These are phyloP conservation scores for Yamadazyma friedrichii DNA, from an alignment of 1,139 yeast species.

Conservation along the genomic window DNA sequence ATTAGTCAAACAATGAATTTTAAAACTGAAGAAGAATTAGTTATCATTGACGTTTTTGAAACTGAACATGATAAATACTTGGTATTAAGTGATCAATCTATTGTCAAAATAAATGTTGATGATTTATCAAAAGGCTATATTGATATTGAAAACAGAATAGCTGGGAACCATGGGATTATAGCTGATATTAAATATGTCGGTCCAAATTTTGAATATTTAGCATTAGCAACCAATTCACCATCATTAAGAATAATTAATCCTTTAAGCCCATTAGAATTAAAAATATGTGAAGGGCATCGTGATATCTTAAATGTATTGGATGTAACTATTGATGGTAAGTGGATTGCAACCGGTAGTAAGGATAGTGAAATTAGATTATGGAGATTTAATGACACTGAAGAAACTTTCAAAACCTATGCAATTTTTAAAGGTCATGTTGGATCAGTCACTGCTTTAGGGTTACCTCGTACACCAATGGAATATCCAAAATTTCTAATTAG, in stretches of 20 bases:
- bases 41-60: slow-evolving; percentile 57
- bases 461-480: slow-evolving; percentile 59
- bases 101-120: slow-evolving; percentile 41
- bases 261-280: slow-evolving; percentile 56
- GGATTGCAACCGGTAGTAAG: slow-evolving; percentile 94
- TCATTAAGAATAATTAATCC: slow-evolving; percentile 72
- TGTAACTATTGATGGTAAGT: slow-evolving; percentile 71
- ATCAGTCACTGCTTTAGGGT: slow-evolving; percentile 76
- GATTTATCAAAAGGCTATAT: slow-evolving; percentile 27
- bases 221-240: slow-evolving; percentile 95
- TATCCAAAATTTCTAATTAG: slow-evolving; percentile 76
- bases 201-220: slow-evolving; percentile 54
- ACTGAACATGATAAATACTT: slow-evolving; percentile 26
- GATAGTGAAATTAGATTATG: slow-evolving; percentile 84
- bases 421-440: slow-evolving; percentile 84
- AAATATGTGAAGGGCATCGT: slow-evolving; percentile 73
- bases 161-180: slow-evolving; percentile 95
- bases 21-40: slow-evolving; percentile 64
- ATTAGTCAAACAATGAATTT: slow-evolving; percentile 46
- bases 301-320: slow-evolving; percentile 85
- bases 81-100: slow-evolving; percentile 82
- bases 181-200: slow-evolving; percentile 85
- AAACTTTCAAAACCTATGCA: slow-evolving; percentile 52
- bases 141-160: slow-evolving; percentile 54
- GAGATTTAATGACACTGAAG: slow-evolving; percentile 47